phyloP scores from a whole-genome alignment of 2,329 filamentous ascomycete genomes.

The Plectosphaerella cucumerina region DNA sequence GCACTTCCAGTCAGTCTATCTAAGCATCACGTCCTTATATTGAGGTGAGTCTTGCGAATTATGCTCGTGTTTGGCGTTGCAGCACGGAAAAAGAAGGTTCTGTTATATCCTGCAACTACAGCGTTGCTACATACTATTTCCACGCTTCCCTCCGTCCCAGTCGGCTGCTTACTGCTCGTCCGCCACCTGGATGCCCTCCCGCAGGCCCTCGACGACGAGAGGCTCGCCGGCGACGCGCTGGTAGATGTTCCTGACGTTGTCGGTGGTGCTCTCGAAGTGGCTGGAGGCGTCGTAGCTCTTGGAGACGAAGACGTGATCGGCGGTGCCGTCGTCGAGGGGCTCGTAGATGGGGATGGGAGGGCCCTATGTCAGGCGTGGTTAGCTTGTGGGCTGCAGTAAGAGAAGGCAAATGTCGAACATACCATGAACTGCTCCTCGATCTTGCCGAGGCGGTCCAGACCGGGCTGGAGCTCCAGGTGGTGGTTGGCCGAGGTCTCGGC shows the following conservation, averaged over 20 bases:
- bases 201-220: slow-evolving; percentile 80
- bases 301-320: slow-evolving; percentile 93
- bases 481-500: slow-evolving; percentile 89
- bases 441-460: slow-evolving; percentile 84
- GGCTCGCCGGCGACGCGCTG: slow-evolving; percentile 77
- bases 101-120: slow-evolving; percentile 1
- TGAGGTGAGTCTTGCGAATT: too few relatives aligned
- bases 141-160: background rate
- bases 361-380: slow-evolving; percentile 37
- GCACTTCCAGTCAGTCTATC: too few relatives aligned
- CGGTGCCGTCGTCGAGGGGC: slow-evolving; percentile 74
- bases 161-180: slow-evolving; percentile 50
- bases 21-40: too few relatives aligned
- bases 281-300: slow-evolving; percentile 98
- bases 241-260: slow-evolving; percentile 95
- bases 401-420: slow-evolving; percentile 16
- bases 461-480: slow-evolving; percentile 89
- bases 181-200: slow-evolving; percentile 72
- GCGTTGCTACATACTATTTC: background rate
- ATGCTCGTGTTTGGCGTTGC: background rate
- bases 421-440: slow-evolving; percentile 98
- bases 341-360: slow-evolving; percentile 91
- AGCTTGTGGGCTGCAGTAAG: background rate
- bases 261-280: slow-evolving; percentile 89
- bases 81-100: background rate